phyloP scores from a whole-genome alignment of 1,284 basidiomycete genomes.

The Polyporus tsugae region DNA sequence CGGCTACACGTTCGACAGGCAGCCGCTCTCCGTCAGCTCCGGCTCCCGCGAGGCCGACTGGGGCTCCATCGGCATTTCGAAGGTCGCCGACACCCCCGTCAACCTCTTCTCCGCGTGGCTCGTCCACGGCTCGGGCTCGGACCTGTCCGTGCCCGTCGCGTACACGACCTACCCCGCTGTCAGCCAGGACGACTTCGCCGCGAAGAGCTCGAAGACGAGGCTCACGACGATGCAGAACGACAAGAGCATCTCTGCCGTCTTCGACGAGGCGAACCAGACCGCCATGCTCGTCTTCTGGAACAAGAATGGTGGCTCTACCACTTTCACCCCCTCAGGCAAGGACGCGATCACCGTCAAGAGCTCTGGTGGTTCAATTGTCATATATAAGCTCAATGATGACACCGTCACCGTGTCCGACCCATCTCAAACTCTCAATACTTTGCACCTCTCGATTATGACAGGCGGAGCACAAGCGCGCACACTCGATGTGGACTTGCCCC shows the following conservation, averaged over 20 bases:
- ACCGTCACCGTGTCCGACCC: conserved; percentile 68
- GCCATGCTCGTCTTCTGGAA: conserved; percentile 48
- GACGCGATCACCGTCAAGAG: conserved; percentile 46
- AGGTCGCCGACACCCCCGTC: conserved; percentile 56
- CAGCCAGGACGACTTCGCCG: conserved; percentile 43
- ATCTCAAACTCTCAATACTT: conserved; percentile 46
- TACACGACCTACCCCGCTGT: conserved; percentile 66
- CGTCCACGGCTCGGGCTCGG: conserved; percentile 48
- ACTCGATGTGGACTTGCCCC: conserved; percentile 41
- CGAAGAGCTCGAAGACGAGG: conserved; percentile 33
- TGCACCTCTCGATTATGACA: conserved; percentile 43
- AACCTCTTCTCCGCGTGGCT: conserved; percentile 72
- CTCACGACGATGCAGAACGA: conserved; percentile 51
- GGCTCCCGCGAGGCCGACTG: conserved; percentile 64
- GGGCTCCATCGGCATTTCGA: conserved; percentile 70
- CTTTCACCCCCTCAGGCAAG: conserved; percentile 25
- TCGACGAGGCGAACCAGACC: conserved; percentile 40
- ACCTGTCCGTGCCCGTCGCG: conserved; percentile 45
- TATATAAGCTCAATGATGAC: conserved; percentile 52
- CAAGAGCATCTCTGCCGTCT: conserved; percentile 44
- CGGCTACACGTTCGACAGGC: conserved; percentile 56
- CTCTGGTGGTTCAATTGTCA: conserved; percentile 50
- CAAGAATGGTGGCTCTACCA: conserved; percentile 37
- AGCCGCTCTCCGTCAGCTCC: conserved; percentile 55
- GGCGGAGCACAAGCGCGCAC: conserved; percentile 41